Conservation (phyloP, 257 asterid genomes). For the Penstemon barbatus region DNA sequence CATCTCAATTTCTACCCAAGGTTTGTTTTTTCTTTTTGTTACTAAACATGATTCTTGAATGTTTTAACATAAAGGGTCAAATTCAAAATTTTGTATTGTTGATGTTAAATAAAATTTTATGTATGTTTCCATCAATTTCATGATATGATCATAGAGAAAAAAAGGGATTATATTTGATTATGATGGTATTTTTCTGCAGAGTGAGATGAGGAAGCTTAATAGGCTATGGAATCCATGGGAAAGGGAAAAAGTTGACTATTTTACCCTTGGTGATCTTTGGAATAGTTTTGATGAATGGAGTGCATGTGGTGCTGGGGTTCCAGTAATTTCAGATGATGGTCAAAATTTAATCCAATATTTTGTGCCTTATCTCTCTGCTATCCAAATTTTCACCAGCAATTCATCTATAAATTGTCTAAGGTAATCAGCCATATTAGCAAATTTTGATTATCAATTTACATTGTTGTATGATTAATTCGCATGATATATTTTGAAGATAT, state of each 20-base stretch:
- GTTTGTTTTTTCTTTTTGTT: constrained; percentile 23
- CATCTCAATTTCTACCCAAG: constrained; percentile 54
- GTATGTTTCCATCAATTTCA: not conserved
- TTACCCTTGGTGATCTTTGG: constrained; percentile 86
- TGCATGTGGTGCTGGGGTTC: constrained; percentile 93
- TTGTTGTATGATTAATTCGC: not conserved
- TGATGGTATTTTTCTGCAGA: constrained; percentile 35
- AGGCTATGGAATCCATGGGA: constrained; percentile 97
- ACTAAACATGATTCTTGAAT: constrained; percentile 12
- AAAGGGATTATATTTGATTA: not conserved
- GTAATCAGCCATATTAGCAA: constrained; percentile 33
- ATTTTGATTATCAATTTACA: not conserved
- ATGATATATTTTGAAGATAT: not conserved
- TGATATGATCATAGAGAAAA: too few species aligned
- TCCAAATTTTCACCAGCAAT: constrained; percentile 86
- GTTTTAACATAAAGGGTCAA: not conserved
- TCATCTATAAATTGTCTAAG: constrained; percentile 66
- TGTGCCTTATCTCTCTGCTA: constrained; percentile 94
- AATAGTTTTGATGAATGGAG: constrained; percentile 85
- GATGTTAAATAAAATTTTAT: not conserved
- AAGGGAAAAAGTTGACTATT: constrained; percentile 80
- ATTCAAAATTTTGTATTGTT: not conserved
- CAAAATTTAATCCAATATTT: constrained; percentile 74
- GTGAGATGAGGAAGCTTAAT: constrained; percentile 77
- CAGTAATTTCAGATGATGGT: constrained; percentile 63